Base-by-base conservation (phyloP, 2,329 filamentous ascomycete genomes). In the Sclerotinia nivalis region DNA sequence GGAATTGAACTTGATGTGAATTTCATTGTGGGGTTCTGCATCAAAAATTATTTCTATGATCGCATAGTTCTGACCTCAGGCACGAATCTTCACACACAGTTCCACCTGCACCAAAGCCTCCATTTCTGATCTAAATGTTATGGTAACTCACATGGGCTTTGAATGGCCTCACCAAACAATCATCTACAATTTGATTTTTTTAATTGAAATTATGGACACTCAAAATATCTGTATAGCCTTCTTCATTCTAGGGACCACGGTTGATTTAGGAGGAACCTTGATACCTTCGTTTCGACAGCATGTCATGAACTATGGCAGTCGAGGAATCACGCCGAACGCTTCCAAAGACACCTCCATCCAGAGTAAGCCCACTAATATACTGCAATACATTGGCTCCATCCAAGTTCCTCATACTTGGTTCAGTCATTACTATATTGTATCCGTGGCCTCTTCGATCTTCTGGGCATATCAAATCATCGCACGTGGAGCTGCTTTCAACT, bases 381-480 rank as follows among this genome's bases (percentile, higher is more conserved):
- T 77, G 25, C 62, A 74, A 52, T 71, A 65, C n/a, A 28, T 77
- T 62, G 73, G 71, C 31, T 75, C 72, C 15, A 67, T 77, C 52
- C 73, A 77, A 83, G 90, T 97, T 49, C 93, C 95, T 31, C 96
- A 98, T 81, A 86, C 86, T 72, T 98, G 92, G 89, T 98, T 98
- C 80, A 86, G 85, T 56, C 91, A 96, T 75, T 98, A 97, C 81
- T 98, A 99, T 79, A 77, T 91, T 67, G 79, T 89, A 49, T 95
- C 92, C 4, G 81, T 93, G 6, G 77, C 82, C 2, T 89, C 87
- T 71, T 94, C 92, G 0, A 76, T 88, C 6, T 91, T 94, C 79
- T 97, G 94, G 93, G 86, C 84, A 0, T 80, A 81, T 74, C 90
- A 94, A 79, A 86, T 91, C 68, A 73, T 86, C 34, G 80, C 76